Evolutionary conservation across 2,329 filamentous ascomycete genomes (phyloP), one percentile per base, ranked within the genome.

Genomic region (Thielaviopsis musarum): DNA sequence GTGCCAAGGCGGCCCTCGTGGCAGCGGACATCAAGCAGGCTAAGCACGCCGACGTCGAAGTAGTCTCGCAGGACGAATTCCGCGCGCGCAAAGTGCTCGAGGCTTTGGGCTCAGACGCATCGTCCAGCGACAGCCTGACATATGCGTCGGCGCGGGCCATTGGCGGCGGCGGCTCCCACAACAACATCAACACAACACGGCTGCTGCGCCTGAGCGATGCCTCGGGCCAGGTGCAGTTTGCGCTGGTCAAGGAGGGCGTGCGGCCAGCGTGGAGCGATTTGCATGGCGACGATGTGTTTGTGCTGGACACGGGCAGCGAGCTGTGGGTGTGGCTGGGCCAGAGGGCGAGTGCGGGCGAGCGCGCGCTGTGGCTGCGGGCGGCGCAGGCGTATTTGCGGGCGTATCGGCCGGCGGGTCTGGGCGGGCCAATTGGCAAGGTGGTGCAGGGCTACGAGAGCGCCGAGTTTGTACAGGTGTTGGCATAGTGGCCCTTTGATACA

Each of bases 301-400:
- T 87, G 21, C 72, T 84, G 21, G 76, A 79, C 62, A 80, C 83
- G 64, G 74, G 81, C 6, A 75, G 68, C 56, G 70, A 70, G 7
- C 71, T 86, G 38, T 87, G 82, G 82, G 80, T 86, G 1, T 86
- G 83, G 83, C 76, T 84, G 65, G 83, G 83, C 0, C 69, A 70
- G 1, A 71, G 72, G 1, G 81, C 83, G 9, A 85, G 82, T 67
- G 69, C 69, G 38, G 69, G 68, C 1, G 83, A 86, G 70, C 83
- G 75, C 67, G 74, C 77, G 5, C 72, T 73, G 67, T 87, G 83
- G 83, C 68, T 83, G 53, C 74, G 73, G 61, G 75, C 82, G 4
- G 77, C 78, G n/a, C 77, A 83, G 69, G 71, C 72, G 5, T 83
- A 83, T 63, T 66, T 80, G 55, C 70, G 71, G 12, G 71, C 71